Evolutionary conservation across 1,139 yeast species (phyloP).

Genomic region (Taiozyma sp.): DNA sequence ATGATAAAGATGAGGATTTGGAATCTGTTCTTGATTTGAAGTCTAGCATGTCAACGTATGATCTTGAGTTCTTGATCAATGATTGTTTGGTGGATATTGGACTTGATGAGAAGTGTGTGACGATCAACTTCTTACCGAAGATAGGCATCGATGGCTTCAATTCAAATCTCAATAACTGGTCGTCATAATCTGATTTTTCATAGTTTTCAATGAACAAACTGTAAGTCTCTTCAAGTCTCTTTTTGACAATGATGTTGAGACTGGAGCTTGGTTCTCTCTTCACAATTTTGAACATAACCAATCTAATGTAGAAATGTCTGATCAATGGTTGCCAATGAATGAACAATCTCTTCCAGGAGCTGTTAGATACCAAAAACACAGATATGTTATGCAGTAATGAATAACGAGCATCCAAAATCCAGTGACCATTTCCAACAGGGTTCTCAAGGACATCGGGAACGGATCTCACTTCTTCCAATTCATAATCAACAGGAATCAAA

Average conservation of each 20-base stretch:
- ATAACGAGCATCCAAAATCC: slow-evolving; percentile 13
- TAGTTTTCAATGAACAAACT: slow-evolving; percentile 2
- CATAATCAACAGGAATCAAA: slow-evolving; percentile 43
- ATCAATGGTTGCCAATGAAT: slow-evolving; percentile 80
- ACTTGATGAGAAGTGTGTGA: slow-evolving; percentile 24
- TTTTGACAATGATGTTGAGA: slow-evolving; percentile 7
- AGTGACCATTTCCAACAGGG: slow-evolving; percentile 4
- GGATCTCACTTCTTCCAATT: slow-evolving; percentile 1
- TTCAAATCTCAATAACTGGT: slow-evolving; percentile 9
- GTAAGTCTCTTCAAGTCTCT: slow-evolving; percentile 11
- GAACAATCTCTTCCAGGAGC: slow-evolving; percentile 47
- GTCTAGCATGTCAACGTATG: slow-evolving; percentile 12
- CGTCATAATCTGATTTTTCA: background rate
- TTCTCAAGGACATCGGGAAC: background rate
- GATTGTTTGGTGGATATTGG: background rate
- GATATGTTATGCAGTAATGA: slow-evolving; percentile 13
- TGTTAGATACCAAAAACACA: slow-evolving; percentile 27
- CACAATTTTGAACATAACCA: slow-evolving; percentile 67
- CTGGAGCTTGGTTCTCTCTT: background rate
- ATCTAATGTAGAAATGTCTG: slow-evolving; percentile 60
- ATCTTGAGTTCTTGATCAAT: slow-evolving; percentile 1
- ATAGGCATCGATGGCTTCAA: slow-evolving; percentile 46
- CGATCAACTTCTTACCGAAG: slow-evolving; percentile 43
- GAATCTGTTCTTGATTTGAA: background rate
- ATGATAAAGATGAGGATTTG: slow-evolving; percentile 25